Base-by-base conservation (phyloP, 805 yeast genomes). In the Starmerella apicola region DNA sequence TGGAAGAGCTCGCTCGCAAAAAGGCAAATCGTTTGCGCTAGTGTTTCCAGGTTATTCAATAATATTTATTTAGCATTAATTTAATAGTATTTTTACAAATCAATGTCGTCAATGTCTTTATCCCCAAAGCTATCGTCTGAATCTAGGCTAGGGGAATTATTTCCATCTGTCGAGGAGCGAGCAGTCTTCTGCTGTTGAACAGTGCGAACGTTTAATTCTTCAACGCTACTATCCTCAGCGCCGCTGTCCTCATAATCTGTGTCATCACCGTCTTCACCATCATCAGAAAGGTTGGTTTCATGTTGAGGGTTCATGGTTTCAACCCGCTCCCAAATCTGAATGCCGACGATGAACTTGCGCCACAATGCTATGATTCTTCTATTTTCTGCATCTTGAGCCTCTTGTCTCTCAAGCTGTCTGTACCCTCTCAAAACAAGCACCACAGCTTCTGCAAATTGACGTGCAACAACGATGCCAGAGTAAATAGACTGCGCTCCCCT, bases 391-490 rank as follows among this genome's bases (percentile, higher is more conserved):
- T 60, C 58, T 13, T 32, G 42, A 10, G 27, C 38, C 64, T 64
- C 64, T 9, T 67, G 68, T 25, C 70, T 69, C 20, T 59, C 45
- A 37, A 70, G 73, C 43, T 74, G 74, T 17, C 68, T 71, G 37
- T 62, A 52, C 18, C 78, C 53, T 18, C 66, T 64, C 8, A 70
- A 60, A 1, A 76, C 76, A 0, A 65, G 60, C 20, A 59, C 51
- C 28, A 82, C 65, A 0, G 85, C 86, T 28, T 76, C 83, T 42
- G 64, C 62, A 44, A 61, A 74, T 51, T 76, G 78, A 19, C 54
- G 53, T 4, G 81, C 78, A 5, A 85, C 78, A 1, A 91, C 78
- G 20, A 84, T 70, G 2, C 97, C 97, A 4, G 76, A 74, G 31
- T 75, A 69, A 38, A 66, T 64, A 0, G 93, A 88, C 9, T 74